Evolutionary conservation across 768 basidiomycete species (phyloP).

Genomic region (Trametes gibbosa): DNA sequence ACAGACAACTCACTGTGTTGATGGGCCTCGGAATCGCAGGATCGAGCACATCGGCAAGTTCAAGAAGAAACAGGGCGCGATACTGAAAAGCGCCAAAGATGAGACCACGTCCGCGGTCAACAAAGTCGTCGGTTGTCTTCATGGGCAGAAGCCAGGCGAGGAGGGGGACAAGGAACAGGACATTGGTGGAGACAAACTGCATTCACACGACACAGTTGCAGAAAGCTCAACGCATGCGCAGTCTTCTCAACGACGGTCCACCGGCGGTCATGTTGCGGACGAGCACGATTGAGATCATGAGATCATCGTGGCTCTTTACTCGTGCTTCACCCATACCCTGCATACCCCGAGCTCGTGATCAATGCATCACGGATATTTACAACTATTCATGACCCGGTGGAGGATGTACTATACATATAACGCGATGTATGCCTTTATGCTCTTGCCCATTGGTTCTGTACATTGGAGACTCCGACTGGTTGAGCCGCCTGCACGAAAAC

Average conservation of each 20-base stretch:
- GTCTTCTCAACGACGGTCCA: no score
- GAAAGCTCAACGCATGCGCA: no score
- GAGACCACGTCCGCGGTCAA: constrained; percentile 28
- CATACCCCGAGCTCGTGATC: no score
- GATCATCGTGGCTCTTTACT: no score
- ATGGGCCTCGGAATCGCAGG: constrained; percentile 25
- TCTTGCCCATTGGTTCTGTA: constrained; percentile 66
- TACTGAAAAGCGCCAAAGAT: constrained; percentile 34
- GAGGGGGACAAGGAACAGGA: constrained; percentile 33
- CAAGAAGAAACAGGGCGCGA: constrained; percentile 39
- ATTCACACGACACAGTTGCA: background rate
- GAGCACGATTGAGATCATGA: no score
- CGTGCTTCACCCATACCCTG: no score
- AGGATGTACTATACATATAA: background rate
- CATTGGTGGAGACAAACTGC: constrained; percentile 29
- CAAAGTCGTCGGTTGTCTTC: constrained; percentile 20
- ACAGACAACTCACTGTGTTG: background rate
- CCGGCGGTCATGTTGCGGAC: no score
- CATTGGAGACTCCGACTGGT: constrained; percentile 68
- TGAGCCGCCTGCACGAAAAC: constrained; percentile 43
- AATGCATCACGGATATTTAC: no score
- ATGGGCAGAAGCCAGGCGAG: background rate
- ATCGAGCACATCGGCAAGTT: constrained; percentile 46
- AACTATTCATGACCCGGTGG: background rate
- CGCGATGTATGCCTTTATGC: constrained; percentile 37